phyloP scores from a whole-genome alignment of 805 yeast genomes.

The Cyberlindnera xishuangbannaensis region DNA sequence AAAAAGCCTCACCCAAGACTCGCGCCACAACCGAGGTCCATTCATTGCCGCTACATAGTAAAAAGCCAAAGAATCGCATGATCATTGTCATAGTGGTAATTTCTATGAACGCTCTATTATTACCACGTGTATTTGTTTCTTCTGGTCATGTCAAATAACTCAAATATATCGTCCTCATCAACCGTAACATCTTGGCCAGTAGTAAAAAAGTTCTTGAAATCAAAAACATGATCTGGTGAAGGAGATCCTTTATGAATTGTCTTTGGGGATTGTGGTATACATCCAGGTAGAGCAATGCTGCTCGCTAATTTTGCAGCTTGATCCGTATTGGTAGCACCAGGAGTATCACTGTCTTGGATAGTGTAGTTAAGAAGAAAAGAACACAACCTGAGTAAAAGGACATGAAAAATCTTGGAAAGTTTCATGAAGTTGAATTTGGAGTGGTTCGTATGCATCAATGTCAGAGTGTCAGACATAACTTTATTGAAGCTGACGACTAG shows the following conservation, averaged over 20 bases:
- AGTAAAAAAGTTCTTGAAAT: slow-evolving; percentile 11
- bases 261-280: neutral
- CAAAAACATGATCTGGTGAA: slow-evolving; percentile 5
- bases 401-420: slow-evolving; percentile 15
- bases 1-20: no score
- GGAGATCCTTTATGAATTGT: neutral
- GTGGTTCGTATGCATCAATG: slow-evolving; percentile 8
- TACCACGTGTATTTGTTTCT: slow-evolving; percentile 3
- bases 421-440: slow-evolving; percentile 14
- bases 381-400: slow-evolving; percentile 10
- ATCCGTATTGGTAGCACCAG: slow-evolving; percentile 2
- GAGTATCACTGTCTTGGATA: slow-evolving; percentile 2
- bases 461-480: slow-evolving; percentile 8
- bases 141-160: slow-evolving; percentile 13
- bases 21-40: no score
- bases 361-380: slow-evolving; percentile 9
- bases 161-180: slow-evolving; percentile 10
- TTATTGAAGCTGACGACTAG: slow-evolving; percentile 8
- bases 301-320: neutral
- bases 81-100: no score
- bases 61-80: no score
- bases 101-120: no score
- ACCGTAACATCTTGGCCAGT: slow-evolving; percentile 7
- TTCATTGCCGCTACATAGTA: no score
- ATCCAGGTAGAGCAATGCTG: neutral